Percentiles rank a stretch among this genome's conserved stretches.
Conservation (phyloP, 306 rosid species). For the Cicer chorassanicum region DNA sequence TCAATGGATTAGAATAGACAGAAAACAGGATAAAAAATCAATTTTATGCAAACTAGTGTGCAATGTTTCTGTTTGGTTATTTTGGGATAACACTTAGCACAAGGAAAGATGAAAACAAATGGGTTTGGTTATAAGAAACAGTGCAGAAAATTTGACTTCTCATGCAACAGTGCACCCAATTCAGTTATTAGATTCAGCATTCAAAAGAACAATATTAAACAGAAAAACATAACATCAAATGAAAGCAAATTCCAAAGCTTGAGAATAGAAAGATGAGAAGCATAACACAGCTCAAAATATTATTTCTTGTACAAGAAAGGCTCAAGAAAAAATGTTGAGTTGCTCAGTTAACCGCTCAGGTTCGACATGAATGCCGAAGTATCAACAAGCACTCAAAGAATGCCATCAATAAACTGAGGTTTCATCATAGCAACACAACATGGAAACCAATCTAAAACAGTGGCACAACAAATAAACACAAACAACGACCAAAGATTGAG, state of each 20-base stretch:
- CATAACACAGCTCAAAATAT: not conserved
- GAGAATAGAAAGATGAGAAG: not conserved
- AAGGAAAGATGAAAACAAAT: too few relatives aligned
- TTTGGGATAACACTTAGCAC: not conserved
- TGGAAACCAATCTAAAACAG: not conserved
- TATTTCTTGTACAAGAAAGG: not conserved
- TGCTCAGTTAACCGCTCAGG: constrained; percentile 61
- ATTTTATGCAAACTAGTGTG: not conserved
- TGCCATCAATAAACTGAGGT: constrained; percentile 40
- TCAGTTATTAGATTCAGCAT: not conserved
- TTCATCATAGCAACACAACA: constrained; percentile 45
- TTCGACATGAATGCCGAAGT: constrained; percentile 50
- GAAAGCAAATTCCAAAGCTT: not conserved
- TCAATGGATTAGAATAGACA: too few relatives aligned
- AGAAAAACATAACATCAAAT: not conserved
- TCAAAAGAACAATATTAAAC: not conserved
- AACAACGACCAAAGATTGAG: too few relatives aligned
- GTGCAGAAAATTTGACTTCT: not conserved
- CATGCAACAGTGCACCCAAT: not conserved
- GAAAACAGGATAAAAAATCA: not conserved
- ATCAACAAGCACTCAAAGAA: constrained; percentile 44
- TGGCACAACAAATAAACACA: too few relatives aligned
- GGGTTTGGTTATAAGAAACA: not conserved
- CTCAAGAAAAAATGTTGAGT: not conserved
- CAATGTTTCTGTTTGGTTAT: not conserved